A percentile compares a stretch with the other conserved stretches of the same genome.
These are phyloP conservation scores for Fusarium scirpi DNA, from an alignment of 2,329 filamentous ascomycete species.

Conservation along the genomic window DNA sequence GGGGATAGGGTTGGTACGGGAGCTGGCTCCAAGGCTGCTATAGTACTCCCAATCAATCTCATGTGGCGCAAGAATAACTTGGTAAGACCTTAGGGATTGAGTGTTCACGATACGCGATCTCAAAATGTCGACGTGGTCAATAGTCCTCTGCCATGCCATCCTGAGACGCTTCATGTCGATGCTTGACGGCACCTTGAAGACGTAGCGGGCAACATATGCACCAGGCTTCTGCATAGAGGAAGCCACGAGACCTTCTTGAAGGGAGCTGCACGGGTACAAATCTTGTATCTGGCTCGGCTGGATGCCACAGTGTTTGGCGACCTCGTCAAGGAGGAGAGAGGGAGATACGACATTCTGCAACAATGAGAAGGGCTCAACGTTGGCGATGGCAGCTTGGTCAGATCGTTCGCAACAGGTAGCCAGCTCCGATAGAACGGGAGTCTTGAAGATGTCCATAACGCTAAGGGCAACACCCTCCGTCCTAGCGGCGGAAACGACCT, in stretches of 20 bases:
- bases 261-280: conserved; percentile 33
- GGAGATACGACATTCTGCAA: conserved; percentile 3
- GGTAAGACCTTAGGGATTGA: conserved; percentile 31
- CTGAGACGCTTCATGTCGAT: conserved; percentile 26
- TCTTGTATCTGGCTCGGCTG: conserved; percentile 19
- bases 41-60: conserved; percentile 23
- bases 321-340: conserved; percentile 15
- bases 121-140: conserved; percentile 38
- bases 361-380: conserved; percentile 9
- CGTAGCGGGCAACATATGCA: conserved; percentile 37
- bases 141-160: conserved; percentile 40
- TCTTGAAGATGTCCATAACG: conserved; percentile 32
- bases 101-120: conserved; percentile 43
- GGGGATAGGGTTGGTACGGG: neutral
- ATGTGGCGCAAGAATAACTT: conserved; percentile 26
- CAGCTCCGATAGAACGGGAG: conserved; percentile 29
- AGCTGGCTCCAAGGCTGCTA: neutral
- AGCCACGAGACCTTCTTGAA: conserved; percentile 39
- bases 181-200: conserved; percentile 28
- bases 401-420: conserved; percentile 5
- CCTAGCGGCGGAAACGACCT: conserved; percentile 36
- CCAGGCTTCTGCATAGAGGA: conserved; percentile 34
- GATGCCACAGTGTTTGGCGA: conserved; percentile 25
- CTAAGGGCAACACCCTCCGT: conserved; percentile 24
- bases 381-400: neutral